These are phyloP conservation scores for Nothophoma quercina DNA, from an alignment of 2,329 filamentous ascomycete species.

Conservation along the genomic window DNA sequence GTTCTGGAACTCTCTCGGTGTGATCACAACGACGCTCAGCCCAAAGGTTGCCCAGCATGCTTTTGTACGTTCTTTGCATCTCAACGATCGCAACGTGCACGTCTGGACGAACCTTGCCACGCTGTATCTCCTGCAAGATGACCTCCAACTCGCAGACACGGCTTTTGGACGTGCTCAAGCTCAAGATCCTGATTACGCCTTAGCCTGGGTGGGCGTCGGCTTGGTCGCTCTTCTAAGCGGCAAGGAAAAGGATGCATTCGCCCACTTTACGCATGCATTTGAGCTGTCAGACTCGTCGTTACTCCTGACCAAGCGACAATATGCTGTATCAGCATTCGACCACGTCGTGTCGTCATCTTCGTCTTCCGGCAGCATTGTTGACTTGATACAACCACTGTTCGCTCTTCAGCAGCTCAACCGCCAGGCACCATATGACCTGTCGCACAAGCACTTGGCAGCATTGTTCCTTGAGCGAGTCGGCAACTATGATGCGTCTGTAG, in stretches of 20 bases:
- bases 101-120: constrained; percentile 92
- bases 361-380: constrained; percentile 60
- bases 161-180: constrained; percentile 92
- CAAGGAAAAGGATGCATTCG: constrained; percentile 77
- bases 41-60: constrained; percentile 91
- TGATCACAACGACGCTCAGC: constrained; percentile 86
- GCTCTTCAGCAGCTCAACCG: constrained; percentile 81
- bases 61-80: constrained; percentile 87
- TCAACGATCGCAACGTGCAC: constrained; percentile 85
- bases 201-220: constrained; percentile 94
- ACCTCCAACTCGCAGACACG: constrained; percentile 84
- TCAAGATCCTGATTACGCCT: constrained; percentile 89
- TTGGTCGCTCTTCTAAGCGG: constrained; percentile 81
- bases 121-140: constrained; percentile 83
- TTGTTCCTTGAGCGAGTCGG: constrained; percentile 83
- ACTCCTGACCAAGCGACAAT: constrained; percentile 77
- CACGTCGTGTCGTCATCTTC: constrained; percentile 69
- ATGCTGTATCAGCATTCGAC: constrained; percentile 83
- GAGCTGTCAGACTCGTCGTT: constrained; percentile 85
- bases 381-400: constrained; percentile 85
- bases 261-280: constrained; percentile 91
- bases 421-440: constrained; percentile 73
- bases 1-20: constrained; percentile 96
- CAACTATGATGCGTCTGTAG: constrained; percentile 70
- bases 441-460: constrained; percentile 78